Evolutionary conservation across 2,329 filamentous ascomycete genomes (phyloP).

Genomic region (Zasmidium angulare): DNA sequence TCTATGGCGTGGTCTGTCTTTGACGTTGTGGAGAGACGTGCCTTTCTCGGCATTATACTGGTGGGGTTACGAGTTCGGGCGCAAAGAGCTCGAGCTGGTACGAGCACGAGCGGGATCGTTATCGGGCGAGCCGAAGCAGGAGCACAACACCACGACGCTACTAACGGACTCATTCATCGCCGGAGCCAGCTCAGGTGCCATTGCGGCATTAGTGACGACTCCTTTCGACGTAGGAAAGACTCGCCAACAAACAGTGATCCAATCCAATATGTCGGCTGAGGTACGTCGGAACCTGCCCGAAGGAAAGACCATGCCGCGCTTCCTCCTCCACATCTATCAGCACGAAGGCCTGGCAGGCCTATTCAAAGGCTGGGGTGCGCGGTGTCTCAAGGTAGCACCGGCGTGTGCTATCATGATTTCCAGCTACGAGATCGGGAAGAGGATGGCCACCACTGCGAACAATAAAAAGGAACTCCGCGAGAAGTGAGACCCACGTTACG

Average conservation of each 20-base stretch:
- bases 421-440: conserved; percentile 94
- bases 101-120: conserved; percentile 51
- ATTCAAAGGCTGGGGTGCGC: conserved; percentile 87
- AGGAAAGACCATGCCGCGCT: conserved; percentile 72
- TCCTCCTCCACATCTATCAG: conserved; percentile 87
- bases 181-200: conserved; percentile 76
- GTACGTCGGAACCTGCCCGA: conserved; percentile 60
- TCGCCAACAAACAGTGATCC: conserved; percentile 77
- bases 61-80: conserved; percentile 91
- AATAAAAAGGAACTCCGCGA: conserved; percentile 42
- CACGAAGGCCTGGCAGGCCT: conserved; percentile 79
- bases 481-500: neutral
- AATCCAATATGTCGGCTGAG: conserved; percentile 46
- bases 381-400: conserved; percentile 91
- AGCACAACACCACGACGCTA: conserved; percentile 71
- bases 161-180: conserved; percentile 88
- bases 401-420: conserved; percentile 99
- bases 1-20: conserved; percentile 83
- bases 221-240: conserved; percentile 99
- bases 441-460: conserved; percentile 76
- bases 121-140: conserved; percentile 17
- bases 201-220: conserved; percentile 85
- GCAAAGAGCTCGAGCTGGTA: conserved; percentile 67
- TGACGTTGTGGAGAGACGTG: conserved; percentile 95
- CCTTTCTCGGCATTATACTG: conserved; percentile 97